These are phyloP conservation scores for Paramarasmius palmivorus DNA, from an alignment of 1,284 basidiomycete species.

Conservation along the genomic window DNA sequence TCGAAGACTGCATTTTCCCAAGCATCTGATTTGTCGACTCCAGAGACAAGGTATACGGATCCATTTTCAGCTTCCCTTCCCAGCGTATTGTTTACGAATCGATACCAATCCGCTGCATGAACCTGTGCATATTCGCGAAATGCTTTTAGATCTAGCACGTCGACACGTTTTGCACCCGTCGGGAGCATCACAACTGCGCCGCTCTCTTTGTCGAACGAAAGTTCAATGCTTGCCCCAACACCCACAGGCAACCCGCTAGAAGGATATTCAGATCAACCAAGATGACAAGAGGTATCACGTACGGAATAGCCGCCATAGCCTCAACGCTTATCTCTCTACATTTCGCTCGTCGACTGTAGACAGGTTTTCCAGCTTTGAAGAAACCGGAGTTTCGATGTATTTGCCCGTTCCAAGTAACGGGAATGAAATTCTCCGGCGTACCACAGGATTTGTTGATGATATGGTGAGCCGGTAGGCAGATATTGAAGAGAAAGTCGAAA, in stretches of 20 bases:
- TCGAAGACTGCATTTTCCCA: slow-evolving; percentile 7
- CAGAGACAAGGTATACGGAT: slow-evolving; percentile 12
- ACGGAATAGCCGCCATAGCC: background rate
- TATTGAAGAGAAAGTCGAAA: slow-evolving; percentile 21
- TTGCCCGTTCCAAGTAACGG: background rate
- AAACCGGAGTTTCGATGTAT: background rate
- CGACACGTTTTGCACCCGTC: slow-evolving; percentile 8
- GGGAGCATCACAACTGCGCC: slow-evolving; percentile 12
- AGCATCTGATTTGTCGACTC: slow-evolving; percentile 9
- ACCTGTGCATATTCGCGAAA: slow-evolving; percentile 8
- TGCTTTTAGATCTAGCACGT: background rate
- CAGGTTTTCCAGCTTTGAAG: background rate
- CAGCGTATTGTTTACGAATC: slow-evolving; percentile 5
- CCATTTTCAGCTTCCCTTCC: slow-evolving; percentile 7
- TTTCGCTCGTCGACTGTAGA: background rate
- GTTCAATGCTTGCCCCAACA: background rate
- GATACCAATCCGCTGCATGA: slow-evolving; percentile 7
- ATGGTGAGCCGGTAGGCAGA: slow-evolving; percentile 12
- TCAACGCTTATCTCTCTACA: background rate
- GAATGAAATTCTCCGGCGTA: slow-evolving; percentile 9
- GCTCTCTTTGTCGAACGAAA: background rate
- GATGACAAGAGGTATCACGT: background rate
- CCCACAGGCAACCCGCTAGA: background rate
- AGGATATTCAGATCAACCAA: no score
- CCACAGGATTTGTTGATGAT: slow-evolving; percentile 11